phyloP scores from a whole-genome alignment of 306 rosid genomes.

The Castanea sativa region DNA sequence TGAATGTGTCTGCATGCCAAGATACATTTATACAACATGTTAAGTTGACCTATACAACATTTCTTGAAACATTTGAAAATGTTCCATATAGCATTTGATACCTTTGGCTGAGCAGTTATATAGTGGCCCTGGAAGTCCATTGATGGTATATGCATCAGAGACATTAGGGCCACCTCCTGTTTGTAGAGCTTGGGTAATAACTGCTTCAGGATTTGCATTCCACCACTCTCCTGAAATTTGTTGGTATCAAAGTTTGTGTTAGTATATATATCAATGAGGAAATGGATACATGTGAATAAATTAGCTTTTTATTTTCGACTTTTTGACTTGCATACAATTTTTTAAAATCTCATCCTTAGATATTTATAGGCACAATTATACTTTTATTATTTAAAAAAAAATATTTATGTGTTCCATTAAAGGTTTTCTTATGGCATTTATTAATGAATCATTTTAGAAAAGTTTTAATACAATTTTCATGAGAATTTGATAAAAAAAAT shows the following conservation, averaged over 20 bases:
- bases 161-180: conserved; percentile 81
- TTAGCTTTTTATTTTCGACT: too few species aligned
- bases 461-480: too few species aligned
- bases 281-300: not conserved
- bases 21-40: not conserved
- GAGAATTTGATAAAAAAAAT: too few species aligned
- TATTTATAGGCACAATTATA: too few species aligned
- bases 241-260: not conserved
- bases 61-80: not conserved
- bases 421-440: too few species aligned
- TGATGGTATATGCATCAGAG: conserved; percentile 74
- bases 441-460: too few species aligned
- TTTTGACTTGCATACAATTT: not conserved
- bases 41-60: not conserved
- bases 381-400: too few species aligned
- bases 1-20: conserved; percentile 49
- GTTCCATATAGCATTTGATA: conserved; percentile 4
- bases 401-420: too few species aligned
- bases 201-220: conserved; percentile 67
- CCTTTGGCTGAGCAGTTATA: conserved; percentile 74
- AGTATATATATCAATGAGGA: not conserved
- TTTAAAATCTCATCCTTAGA: not conserved
- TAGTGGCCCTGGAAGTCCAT: conserved; percentile 73
- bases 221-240: conserved; percentile 70
- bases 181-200: conserved; percentile 55